These are phyloP conservation scores for Citrullus amarus DNA, from an alignment of 306 rosid species.

Conservation along the genomic window DNA sequence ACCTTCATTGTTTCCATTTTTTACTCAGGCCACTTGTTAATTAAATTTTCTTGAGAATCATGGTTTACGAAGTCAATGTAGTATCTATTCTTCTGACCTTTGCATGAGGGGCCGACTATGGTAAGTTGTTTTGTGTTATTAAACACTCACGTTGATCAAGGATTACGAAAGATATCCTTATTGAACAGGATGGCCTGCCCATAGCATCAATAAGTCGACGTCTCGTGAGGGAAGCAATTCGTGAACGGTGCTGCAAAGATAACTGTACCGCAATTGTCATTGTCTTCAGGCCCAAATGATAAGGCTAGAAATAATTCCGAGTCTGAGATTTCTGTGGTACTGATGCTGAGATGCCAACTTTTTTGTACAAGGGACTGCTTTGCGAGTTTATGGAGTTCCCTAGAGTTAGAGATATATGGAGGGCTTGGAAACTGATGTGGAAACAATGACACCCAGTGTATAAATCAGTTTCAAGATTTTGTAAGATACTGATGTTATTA, in stretches of 20 bases:
- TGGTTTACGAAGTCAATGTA: neutral
- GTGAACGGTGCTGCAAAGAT: constrained; percentile 80
- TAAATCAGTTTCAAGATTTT: constrained; percentile 1
- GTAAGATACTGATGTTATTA: constrained; percentile 2
- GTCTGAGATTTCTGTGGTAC: neutral
- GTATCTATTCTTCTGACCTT: neutral
- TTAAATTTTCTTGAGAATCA: neutral
- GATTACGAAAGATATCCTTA: neutral
- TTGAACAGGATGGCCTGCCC: constrained; percentile 52
- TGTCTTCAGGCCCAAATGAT: constrained; percentile 39
- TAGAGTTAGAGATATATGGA: neutral
- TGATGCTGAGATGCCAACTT: neutral
- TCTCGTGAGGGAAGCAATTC: constrained; percentile 72
- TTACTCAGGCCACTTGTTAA: neutral
- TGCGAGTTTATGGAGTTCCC: neutral
- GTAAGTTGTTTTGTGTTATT: neutral
- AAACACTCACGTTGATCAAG: neutral
- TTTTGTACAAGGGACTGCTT: neutral
- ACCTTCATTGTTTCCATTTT: neutral
- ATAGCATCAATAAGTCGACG: constrained; percentile 52
- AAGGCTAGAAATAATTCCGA: neutral
- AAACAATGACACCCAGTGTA: neutral
- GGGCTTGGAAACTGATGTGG: neutral
- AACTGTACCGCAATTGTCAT: constrained; percentile 73
- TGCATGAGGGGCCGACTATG: neutral